Evolutionary conservation across 2,329 filamentous ascomycete genomes (phyloP).

Genomic region (Microcyclospora tardicrescens): DNA sequence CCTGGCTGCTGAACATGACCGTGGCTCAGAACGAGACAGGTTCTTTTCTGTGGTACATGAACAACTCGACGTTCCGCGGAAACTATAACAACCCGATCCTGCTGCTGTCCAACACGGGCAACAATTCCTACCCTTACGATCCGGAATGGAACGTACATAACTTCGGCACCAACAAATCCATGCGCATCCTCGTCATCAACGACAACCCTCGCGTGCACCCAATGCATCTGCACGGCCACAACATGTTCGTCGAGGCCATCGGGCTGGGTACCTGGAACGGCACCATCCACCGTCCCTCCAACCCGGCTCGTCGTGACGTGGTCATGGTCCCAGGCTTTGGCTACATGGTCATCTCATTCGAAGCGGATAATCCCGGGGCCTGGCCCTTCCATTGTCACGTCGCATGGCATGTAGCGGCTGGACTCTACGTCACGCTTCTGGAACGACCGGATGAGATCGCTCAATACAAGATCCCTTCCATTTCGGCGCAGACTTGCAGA

Average conservation of each 20-base stretch:
- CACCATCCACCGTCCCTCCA: slow-evolving; percentile 21
- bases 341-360: slow-evolving; percentile 29
- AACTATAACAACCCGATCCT: slow-evolving; percentile 17
- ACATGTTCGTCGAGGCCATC: slow-evolving; percentile 16
- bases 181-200: slow-evolving; percentile 43
- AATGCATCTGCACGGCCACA: slow-evolving; percentile 22
- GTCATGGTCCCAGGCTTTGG: slow-evolving; percentile 12
- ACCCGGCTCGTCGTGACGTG: slow-evolving; percentile 18
- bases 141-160: slow-evolving; percentile 36
- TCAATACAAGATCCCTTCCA: slow-evolving; percentile 19
- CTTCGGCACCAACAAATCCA: slow-evolving; percentile 36
- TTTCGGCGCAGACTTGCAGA: slow-evolving; percentile 38
- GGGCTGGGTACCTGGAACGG: slow-evolving; percentile 16
- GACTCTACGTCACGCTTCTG: slow-evolving; percentile 11
- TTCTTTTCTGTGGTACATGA: slow-evolving; percentile 40
- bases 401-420: slow-evolving; percentile 13
- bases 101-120: slow-evolving; percentile 13
- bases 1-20: too few species aligned
- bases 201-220: slow-evolving; percentile 13
- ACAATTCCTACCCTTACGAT: slow-evolving; percentile 19
- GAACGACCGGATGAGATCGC: slow-evolving; percentile 5
- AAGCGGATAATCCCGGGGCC: slow-evolving; percentile 37
- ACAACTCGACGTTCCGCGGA: slow-evolving; percentile 30
- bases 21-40: slow-evolving; percentile 27
- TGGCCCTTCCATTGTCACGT: slow-evolving; percentile 34